Conservation (phyloP, 1,284 basidiomycete species). For the Pyrrhoderma lamaoense region DNA sequence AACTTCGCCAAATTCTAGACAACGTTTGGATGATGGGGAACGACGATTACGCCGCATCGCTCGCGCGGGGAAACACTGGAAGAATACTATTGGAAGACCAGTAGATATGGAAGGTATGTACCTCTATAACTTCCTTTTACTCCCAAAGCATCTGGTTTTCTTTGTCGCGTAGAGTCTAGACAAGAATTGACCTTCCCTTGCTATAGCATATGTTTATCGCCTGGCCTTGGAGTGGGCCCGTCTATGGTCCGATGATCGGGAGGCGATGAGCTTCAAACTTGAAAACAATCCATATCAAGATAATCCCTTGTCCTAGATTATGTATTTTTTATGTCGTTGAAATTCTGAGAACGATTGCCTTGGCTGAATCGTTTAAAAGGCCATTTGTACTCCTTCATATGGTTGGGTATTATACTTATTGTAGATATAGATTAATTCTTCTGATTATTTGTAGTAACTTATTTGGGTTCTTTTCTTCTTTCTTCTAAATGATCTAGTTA, state of each 20-base stretch:
- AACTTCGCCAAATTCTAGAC: slow-evolving; percentile 29
- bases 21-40: slow-evolving; percentile 58
- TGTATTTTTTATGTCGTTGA: slow-evolving; percentile 16
- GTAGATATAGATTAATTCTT: neutral
- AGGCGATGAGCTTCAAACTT: slow-evolving; percentile 47
- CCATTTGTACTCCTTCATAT: no score
- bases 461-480: neutral
- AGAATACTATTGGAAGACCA: slow-evolving; percentile 68
- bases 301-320: slow-evolving; percentile 8
- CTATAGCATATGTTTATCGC: slow-evolving; percentile 64
- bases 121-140: slow-evolving; percentile 13
- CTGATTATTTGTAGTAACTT: neutral
- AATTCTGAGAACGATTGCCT: neutral
- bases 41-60: slow-evolving; percentile 74
- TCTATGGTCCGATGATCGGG: slow-evolving; percentile 77
- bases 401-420: no score
- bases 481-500: neutral
- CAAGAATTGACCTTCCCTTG: neutral
- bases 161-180: neutral
- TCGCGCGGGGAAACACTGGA: slow-evolving; percentile 85
- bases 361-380: no score
- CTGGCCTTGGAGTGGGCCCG: slow-evolving; percentile 86
- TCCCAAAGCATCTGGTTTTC: neutral
- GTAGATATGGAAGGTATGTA: slow-evolving; percentile 85
- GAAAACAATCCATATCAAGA: neutral